Evolutionary conservation across 2,329 filamentous ascomycete genomes (phyloP).

Genomic region (Arthrocladium fulminans): DNA sequence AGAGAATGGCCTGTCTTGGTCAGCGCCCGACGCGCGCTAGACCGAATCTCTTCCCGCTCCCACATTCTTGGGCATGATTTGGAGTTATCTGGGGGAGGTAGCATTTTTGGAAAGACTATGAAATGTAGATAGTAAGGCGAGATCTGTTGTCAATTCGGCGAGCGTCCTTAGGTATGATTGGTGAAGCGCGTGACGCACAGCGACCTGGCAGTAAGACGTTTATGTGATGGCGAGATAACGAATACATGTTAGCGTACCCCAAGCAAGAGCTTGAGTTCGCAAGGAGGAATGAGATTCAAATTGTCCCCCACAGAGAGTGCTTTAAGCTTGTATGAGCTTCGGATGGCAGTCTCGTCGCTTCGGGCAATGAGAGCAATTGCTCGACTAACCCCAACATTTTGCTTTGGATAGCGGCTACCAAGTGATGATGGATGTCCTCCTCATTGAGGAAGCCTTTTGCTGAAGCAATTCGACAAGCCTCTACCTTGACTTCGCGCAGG

Average conservation of each 20-base stretch:
- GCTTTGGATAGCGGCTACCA: too few relatives aligned
- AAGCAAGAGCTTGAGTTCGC: too few relatives aligned
- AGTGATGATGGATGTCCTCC: too few relatives aligned
- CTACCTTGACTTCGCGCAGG: not conserved
- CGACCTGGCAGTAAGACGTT: not conserved
- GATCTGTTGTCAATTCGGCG: not conserved
- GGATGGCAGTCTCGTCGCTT: too few relatives aligned
- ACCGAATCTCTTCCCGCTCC: not conserved
- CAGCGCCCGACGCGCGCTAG: not conserved
- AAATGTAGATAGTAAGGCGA: constrained; percentile 3
- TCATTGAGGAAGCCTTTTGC: not conserved
- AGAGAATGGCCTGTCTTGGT: not conserved
- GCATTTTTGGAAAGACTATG: not conserved
- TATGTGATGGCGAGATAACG: not conserved
- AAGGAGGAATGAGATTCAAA: too few relatives aligned
- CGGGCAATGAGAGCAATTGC: too few relatives aligned
- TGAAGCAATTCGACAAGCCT: too few relatives aligned
- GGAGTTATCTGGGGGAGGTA: constrained; percentile 3
- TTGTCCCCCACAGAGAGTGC: too few relatives aligned
- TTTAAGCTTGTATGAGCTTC: too few relatives aligned
- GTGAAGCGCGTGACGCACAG: not conserved
- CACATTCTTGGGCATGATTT: constrained; percentile 5
- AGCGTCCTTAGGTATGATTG: not conserved
- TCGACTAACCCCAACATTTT: too few relatives aligned
- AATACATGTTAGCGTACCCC: not conserved